phyloP scores from a whole-genome alignment of 2,329 filamentous ascomycete genomes.

The Lasiodiplodia gonubiensis region DNA sequence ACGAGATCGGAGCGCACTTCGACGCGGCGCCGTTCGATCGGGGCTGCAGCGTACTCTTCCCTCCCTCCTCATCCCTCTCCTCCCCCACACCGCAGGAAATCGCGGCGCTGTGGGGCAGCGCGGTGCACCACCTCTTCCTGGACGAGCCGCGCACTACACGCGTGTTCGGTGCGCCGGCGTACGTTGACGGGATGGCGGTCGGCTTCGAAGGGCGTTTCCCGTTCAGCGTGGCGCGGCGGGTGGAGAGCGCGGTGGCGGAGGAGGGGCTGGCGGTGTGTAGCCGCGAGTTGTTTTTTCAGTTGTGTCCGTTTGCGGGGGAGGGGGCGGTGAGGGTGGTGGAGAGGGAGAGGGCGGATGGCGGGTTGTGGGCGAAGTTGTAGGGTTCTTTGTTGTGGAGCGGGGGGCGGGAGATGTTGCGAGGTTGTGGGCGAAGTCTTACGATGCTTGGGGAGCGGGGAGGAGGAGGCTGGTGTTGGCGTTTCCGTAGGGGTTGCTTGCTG shows the following conservation, averaged over 20 bases:
- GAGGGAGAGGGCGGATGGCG: background rate
- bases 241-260: conserved; percentile 74
- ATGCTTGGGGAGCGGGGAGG: too few species aligned
- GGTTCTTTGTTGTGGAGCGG: too few species aligned
- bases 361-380: conserved; percentile 6
- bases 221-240: conserved; percentile 72
- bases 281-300: conserved; percentile 72
- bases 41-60: conserved; percentile 64
- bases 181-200: conserved; percentile 70
- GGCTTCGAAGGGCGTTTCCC: conserved; percentile 77
- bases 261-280: conserved; percentile 70
- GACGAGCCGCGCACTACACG: conserved; percentile 62
- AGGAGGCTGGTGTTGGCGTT: too few species aligned
- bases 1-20: conserved; percentile 65
- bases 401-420: too few species aligned
- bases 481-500: too few species aligned
- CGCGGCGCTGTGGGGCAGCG: conserved; percentile 62
- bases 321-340: background rate
- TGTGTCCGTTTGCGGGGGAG: conserved; percentile 58
- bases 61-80: conserved; percentile 33
- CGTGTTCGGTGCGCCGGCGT: conserved; percentile 72
- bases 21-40: conserved; percentile 62
- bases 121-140: conserved; percentile 65
- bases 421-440: too few species aligned
- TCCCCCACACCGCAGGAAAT: conserved; percentile 58